phyloP scores from a whole-genome alignment of 805 yeast genomes.

The Kregervanrija delftensis region DNA sequence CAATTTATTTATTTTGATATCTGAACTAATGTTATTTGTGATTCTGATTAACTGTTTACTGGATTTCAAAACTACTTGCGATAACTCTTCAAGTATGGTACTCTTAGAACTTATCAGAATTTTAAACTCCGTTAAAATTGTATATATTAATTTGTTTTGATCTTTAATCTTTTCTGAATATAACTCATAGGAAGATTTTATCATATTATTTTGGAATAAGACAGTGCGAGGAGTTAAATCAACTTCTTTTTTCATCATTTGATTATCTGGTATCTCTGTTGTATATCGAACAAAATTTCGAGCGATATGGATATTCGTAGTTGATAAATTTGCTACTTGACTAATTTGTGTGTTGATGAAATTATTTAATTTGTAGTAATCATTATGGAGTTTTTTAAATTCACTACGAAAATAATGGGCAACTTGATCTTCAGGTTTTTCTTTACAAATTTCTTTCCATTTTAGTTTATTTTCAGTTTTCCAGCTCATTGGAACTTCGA shows the following conservation, averaged over 20 bases:
- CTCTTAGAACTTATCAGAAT: conserved; percentile 8
- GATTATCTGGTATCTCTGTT: conserved; percentile 7
- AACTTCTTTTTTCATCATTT: neutral
- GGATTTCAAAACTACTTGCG: neutral
- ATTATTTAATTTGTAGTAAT: conserved; percentile 6
- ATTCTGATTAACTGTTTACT: conserved; percentile 1
- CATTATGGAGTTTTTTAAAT: conserved; percentile 7
- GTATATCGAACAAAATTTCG: conserved; percentile 9
- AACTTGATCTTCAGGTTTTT: conserved; percentile 15
- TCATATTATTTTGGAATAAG: conserved; percentile 18
- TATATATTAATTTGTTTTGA: conserved; percentile 13
- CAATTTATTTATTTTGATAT: too few relatives aligned
- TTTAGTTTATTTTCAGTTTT: conserved; percentile 13
- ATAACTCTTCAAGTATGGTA: conserved; percentile 4
- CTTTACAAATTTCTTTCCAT: conserved; percentile 17
- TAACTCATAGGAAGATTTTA: conserved; percentile 20
- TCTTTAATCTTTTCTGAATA: conserved; percentile 14
- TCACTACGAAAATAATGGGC: conserved; percentile 13
- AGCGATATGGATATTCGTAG: conserved; percentile 8
- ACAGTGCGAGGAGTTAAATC: conserved; percentile 18
- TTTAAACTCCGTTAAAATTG: conserved; percentile 14
- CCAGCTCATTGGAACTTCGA: conserved; percentile 19
- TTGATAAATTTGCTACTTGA: conserved; percentile 10
- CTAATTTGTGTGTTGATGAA: conserved; percentile 7
- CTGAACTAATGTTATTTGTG: too few relatives aligned